Evolutionary conservation across 2,329 filamentous ascomycete genomes (phyloP).

Genomic region (Colletotrichum brevisporum): DNA sequence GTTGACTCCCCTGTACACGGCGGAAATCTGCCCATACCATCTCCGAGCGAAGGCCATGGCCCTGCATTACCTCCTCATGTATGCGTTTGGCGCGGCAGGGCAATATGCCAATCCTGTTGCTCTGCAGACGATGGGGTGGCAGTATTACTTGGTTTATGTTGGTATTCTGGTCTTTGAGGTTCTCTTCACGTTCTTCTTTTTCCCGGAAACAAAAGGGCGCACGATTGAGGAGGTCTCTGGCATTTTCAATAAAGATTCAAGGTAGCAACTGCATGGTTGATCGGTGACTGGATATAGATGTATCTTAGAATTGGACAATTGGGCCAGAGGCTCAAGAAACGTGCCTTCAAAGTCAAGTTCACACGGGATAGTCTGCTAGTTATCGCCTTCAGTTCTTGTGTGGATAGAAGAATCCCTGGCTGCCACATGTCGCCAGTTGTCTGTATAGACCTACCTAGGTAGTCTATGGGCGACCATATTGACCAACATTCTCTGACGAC

Average conservation of each 20-base stretch:
- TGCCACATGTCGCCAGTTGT: too few species aligned
- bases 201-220: conserved; percentile 66
- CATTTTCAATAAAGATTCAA: conserved; percentile 58
- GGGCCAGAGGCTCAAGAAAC: too few species aligned
- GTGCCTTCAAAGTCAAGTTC: too few species aligned
- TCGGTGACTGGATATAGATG: too few species aligned
- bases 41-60: conserved; percentile 65
- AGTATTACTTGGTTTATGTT: conserved; percentile 71
- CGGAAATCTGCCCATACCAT: conserved; percentile 68
- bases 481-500: too few species aligned
- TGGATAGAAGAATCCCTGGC: too few species aligned
- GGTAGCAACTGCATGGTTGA: too few species aligned
- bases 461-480: too few species aligned
- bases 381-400: too few species aligned
- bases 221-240: conserved; percentile 69
- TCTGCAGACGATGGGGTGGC: conserved; percentile 63
- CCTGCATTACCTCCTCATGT: conserved; percentile 45
- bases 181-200: conserved; percentile 57
- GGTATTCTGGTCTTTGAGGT: conserved; percentile 61
- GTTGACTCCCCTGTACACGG: conserved; percentile 62
- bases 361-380: too few species aligned
- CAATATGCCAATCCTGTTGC: conserved; percentile 65
- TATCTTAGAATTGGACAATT: too few species aligned
- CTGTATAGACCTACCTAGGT: too few species aligned
- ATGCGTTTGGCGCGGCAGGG: conserved; percentile 46